A percentile compares a stretch with the other conserved stretches of the same genome.
Conservation (phyloP, 805 yeast species). For the Sporopachydermia quercuum region DNA sequence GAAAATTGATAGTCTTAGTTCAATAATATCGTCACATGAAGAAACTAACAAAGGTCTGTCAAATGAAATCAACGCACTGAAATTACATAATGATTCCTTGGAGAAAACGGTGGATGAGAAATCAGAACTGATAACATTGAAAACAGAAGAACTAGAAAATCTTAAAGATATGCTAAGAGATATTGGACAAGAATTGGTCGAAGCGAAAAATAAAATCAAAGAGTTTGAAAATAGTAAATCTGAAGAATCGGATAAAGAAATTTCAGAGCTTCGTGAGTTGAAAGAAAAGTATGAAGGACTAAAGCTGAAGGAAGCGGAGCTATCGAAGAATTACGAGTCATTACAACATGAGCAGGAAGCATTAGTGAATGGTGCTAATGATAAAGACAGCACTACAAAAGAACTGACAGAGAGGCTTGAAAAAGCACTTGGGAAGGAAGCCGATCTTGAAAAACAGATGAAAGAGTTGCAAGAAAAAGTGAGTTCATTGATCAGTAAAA, state of each 20-base stretch:
- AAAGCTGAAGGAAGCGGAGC: constrained; percentile 9
- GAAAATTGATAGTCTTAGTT: not conserved
- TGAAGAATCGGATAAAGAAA: constrained; percentile 9
- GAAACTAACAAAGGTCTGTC: constrained; percentile 3
- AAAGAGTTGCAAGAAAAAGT: constrained; percentile 9
- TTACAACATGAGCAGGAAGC: too few relatives aligned
- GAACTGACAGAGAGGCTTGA: not conserved
- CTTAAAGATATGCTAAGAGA: constrained; percentile 63
- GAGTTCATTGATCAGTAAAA: constrained; percentile 8
- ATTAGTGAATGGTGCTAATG: constrained; percentile 3
- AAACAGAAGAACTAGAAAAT: constrained; percentile 49
- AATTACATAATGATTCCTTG: constrained; percentile 5
- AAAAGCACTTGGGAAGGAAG: constrained; percentile 6
- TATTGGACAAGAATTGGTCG: constrained; percentile 69
- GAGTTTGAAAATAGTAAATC: constrained; percentile 10
- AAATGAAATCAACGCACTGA: constrained; percentile 6
- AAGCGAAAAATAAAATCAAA: constrained; percentile 46
- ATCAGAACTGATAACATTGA: constrained; percentile 18
- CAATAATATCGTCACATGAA: constrained; percentile 2
- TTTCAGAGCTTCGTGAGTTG: constrained; percentile 10
- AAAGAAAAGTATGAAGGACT: constrained; percentile 11
- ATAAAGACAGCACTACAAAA: not conserved
- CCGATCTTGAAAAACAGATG: constrained; percentile 11
- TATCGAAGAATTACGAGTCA: too few relatives aligned
- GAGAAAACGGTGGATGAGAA: constrained; percentile 6